Evolutionary conservation across 2,329 filamentous ascomycete species (phyloP).

Genomic region (Xylogone sp.): DNA sequence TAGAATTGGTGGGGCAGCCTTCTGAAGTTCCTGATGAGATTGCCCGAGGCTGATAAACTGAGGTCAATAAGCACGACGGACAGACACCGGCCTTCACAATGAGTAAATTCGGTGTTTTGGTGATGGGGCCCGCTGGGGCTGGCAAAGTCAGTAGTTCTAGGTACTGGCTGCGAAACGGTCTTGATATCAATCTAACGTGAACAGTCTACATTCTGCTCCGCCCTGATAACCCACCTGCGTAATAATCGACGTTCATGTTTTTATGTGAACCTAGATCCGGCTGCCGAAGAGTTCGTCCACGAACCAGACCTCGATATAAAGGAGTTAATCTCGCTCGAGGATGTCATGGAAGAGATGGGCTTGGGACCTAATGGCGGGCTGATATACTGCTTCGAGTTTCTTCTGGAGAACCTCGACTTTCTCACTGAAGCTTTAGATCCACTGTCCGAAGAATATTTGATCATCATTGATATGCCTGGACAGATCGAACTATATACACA

Average conservation of each 20-base stretch:
- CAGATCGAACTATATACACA: conserved; percentile 99
- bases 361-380: conserved; percentile 89
- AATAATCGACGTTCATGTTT: conserved; percentile 90
- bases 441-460: conserved; percentile 90
- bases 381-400: conserved; percentile 95
- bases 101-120: conserved; percentile 92
- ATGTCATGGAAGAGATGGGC: conserved; percentile 94
- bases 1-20: not conserved
- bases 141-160: conserved; percentile 64
- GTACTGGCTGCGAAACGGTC: not conserved
- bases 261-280: conserved; percentile 97
- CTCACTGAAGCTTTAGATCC: conserved; percentile 79
- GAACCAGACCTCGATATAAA: conserved; percentile 92
- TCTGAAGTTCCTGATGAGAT: not conserved
- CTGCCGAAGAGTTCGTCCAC: conserved; percentile 89
- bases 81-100: conserved; percentile 42
- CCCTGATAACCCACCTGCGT: conserved; percentile 88
- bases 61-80: not conserved
- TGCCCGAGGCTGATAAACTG: not conserved
- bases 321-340: conserved; percentile 86
- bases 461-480: conserved; percentile 97
- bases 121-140: conserved; percentile 94
- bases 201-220: conserved; percentile 88
- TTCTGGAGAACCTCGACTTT: conserved; percentile 92
- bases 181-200: conserved; percentile 2